These are phyloP conservation scores for Quercus dentata DNA, from an alignment of 306 rosid species.

Conservation along the genomic window DNA sequence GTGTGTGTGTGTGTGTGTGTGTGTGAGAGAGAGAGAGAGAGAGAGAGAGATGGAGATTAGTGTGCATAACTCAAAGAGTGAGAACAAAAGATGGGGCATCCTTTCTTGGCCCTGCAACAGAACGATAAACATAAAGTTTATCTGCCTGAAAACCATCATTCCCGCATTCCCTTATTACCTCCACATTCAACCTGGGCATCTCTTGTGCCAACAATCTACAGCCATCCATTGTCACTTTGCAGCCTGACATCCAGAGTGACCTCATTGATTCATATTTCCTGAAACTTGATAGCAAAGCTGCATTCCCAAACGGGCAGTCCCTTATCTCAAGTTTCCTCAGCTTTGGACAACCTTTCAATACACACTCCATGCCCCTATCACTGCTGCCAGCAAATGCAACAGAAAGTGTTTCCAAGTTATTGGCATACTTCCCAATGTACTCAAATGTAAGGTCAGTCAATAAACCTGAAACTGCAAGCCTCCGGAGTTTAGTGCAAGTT, in stretches of 20 bases:
- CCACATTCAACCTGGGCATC: slow-evolving; percentile 81
- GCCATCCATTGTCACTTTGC: slow-evolving; percentile 62
- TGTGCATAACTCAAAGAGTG: slow-evolving; percentile 44
- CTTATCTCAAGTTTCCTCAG: slow-evolving; percentile 80
- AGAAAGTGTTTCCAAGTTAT: slow-evolving; percentile 75
- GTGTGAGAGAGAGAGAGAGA: rapidly evolving
- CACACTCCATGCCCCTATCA: slow-evolving; percentile 78
- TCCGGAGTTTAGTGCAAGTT: slow-evolving; percentile 74
- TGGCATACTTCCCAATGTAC: slow-evolving; percentile 70
- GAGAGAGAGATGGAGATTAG: slow-evolving; percentile 38
- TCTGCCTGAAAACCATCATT: slow-evolving; percentile 41
- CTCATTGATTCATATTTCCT: slow-evolving; percentile 76
- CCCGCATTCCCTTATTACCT: slow-evolving; percentile 64
- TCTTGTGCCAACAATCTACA: slow-evolving; percentile 51
- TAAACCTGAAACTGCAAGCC: slow-evolving; percentile 72
- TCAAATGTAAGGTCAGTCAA: slow-evolving; percentile 75
- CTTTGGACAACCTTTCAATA: slow-evolving; percentile 73
- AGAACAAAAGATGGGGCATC: slow-evolving; percentile 83
- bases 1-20: neutral
- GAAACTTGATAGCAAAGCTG: slow-evolving; percentile 55
- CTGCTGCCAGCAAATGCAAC: slow-evolving; percentile 83
- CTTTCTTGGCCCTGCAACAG: slow-evolving; percentile 78
- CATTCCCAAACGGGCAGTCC: slow-evolving; percentile 82
- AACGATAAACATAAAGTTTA: slow-evolving; percentile 69
- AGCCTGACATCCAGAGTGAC: slow-evolving; percentile 88